phyloP scores from a whole-genome alignment of 2,329 filamentous ascomycete genomes.

The Paecilomyces fulvus region DNA sequence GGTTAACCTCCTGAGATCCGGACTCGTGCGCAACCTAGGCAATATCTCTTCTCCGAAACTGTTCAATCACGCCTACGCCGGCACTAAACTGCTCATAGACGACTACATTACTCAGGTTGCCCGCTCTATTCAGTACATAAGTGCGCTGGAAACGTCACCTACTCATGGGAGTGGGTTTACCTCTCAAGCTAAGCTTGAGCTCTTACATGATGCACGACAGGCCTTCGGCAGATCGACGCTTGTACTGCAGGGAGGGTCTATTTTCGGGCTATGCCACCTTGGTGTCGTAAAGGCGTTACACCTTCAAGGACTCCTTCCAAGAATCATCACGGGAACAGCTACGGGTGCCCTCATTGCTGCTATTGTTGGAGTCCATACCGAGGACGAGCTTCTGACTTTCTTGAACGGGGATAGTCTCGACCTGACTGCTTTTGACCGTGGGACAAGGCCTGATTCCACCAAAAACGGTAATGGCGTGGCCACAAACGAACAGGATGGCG shows the following conservation, averaged over 20 bases:
- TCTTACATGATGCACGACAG: slow-evolving; percentile 78
- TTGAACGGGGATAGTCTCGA: slow-evolving; percentile 74
- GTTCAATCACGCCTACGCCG: slow-evolving; percentile 77
- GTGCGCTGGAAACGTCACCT: slow-evolving; percentile 53
- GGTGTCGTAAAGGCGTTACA: slow-evolving; percentile 85
- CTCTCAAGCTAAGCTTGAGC: slow-evolving; percentile 72
- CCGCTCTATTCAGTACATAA: slow-evolving; percentile 71
- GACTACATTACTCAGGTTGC: slow-evolving; percentile 81
- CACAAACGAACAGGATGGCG: slow-evolving; percentile 27
- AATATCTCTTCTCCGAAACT: slow-evolving; percentile 77
- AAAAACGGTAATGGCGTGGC: slow-evolving; percentile 2
- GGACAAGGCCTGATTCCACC: slow-evolving; percentile 13
- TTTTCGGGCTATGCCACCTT: slow-evolving; percentile 83
- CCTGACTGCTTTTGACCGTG: slow-evolving; percentile 63
- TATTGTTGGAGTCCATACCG: slow-evolving; percentile 76
- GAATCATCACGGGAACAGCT: slow-evolving; percentile 85
- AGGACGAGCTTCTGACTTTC: slow-evolving; percentile 71
- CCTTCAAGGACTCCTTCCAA: slow-evolving; percentile 68
- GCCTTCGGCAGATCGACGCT: slow-evolving; percentile 81
- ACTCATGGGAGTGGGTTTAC: slow-evolving; percentile 47
- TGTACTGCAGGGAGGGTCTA: slow-evolving; percentile 80
- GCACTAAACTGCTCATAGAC: slow-evolving; percentile 84
- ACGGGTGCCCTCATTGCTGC: slow-evolving; percentile 86
- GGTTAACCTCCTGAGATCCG: slow-evolving; percentile 72
- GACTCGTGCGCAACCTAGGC: slow-evolving; percentile 71